Percentiles rank a stretch among this genome's conserved stretches.
Conservation (phyloP, 2,329 filamentous ascomycete species). For the Aspergillus calidoustus region DNA sequence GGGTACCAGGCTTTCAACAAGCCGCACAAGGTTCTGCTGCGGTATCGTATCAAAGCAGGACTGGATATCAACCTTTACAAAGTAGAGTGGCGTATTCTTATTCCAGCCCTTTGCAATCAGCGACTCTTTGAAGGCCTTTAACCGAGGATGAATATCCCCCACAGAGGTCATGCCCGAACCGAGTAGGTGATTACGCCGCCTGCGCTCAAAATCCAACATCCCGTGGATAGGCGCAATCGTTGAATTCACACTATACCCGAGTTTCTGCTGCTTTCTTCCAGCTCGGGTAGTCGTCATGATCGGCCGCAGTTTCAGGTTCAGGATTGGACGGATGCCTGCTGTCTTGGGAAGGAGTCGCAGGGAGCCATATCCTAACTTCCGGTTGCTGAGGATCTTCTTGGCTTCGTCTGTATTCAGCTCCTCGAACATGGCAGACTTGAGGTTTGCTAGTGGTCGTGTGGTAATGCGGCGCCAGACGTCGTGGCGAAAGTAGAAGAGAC, state of each 20-base stretch:
- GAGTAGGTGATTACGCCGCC: conserved; percentile 62
- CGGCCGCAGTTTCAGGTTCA: conserved; percentile 75
- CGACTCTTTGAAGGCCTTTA: conserved; percentile 69
- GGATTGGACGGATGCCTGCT: conserved; percentile 77
- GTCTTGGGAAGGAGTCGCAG: conserved; percentile 83
- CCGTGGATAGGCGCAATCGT: conserved; percentile 75
- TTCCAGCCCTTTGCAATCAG: conserved; percentile 15
- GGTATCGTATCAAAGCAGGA: conserved; percentile 96
- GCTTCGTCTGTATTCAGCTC: conserved; percentile 68
- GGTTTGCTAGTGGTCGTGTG: conserved; percentile 68
- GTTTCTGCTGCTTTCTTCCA: conserved; percentile 52
- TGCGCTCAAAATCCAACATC: conserved; percentile 77
- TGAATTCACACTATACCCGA: conserved; percentile 70
- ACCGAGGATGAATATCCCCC: conserved; percentile 73
- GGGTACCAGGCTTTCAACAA: conserved; percentile 65
- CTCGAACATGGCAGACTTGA: conserved; percentile 78
- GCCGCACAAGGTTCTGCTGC: conserved; percentile 70
- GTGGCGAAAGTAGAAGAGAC: conserved; percentile 91
- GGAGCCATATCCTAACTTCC: conserved; percentile 75
- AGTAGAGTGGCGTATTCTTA: conserved; percentile 66
- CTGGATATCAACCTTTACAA: conserved; percentile 90
- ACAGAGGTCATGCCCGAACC: conserved; percentile 82
- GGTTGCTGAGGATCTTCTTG: conserved; percentile 61
- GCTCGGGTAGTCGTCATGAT: conserved; percentile 54
- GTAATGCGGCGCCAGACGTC: conserved; percentile 83